Evolutionary conservation across 129 eudicot genomes (phyloP), one percentile per base, ranked within the genome.

Genomic region (Centrapalus pauciflorus): DNA sequence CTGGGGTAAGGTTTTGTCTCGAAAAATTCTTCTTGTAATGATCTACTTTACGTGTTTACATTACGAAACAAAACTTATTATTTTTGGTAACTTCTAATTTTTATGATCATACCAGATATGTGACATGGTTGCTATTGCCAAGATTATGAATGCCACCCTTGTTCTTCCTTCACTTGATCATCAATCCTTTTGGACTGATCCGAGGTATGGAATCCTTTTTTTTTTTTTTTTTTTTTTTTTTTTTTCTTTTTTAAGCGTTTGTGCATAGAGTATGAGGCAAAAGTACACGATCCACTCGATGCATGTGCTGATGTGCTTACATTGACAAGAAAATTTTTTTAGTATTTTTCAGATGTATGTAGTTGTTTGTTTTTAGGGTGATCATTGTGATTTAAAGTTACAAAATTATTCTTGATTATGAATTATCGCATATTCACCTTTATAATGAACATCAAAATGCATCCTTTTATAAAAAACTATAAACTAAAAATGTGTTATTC

Each of bases 121-220:
- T 24, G 98, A 93, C 65, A 93, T 93, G 95, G 96, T 92, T 75
- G 96, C 98, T 23, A 68, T 88, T 24, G 95, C 98, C 26, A 78
- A 83, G 67, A 79, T 92, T 13, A 88, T 92, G 96, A 88, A 88
- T 77, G 96, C 98, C 11, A 85, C 95, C n/a, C 86, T 93, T 43
- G 98, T 93, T 64, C 98, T 93, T 75, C 98, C 98, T 74, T 83
- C 91, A 29, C 95, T 93, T 33, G 98, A 93, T 83, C 98, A 93
- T 52, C 80, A 83, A 40, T 88, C 96, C 45, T 93, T 93, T 59
- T 93, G 98, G 98, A 85, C 96, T 1, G 98, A 93, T 71, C 95
- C 95, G 0, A 93, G 98, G 98, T 93, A 17, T 7, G 28, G 17
- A 32, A 12, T 14, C 3, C n/a, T n/a, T n/a, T n/a, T n/a, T n/a